Percentiles rank a stretch among this genome's conserved stretches.
Conservation (phyloP, 306 rosid species). For the Purshia tridentata region DNA sequence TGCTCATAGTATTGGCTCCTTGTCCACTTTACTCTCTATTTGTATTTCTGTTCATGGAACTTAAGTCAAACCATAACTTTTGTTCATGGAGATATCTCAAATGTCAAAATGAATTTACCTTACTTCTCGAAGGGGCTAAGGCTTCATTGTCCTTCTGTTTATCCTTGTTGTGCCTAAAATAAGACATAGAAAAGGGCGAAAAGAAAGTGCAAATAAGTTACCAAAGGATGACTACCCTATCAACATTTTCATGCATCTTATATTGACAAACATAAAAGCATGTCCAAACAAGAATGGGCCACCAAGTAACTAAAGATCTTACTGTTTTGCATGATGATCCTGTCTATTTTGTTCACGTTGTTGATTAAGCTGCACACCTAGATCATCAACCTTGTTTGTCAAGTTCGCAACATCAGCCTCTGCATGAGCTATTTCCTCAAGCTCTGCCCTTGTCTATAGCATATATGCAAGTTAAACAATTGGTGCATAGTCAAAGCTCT, state of each 20-base stretch:
- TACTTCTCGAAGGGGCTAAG: slow-evolving; percentile 45
- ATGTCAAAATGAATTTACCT: slow-evolving; percentile 50
- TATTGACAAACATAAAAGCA: slow-evolving; percentile 6
- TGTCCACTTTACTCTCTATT: too few species aligned
- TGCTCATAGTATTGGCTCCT: too few species aligned
- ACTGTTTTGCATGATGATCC: slow-evolving; percentile 46
- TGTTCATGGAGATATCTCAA: slow-evolving; percentile 14
- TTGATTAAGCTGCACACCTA: slow-evolving; percentile 56
- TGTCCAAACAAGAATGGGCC: slow-evolving; percentile 13
- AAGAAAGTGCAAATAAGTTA: slow-evolving; percentile 5
- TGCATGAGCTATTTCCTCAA: slow-evolving; percentile 59
- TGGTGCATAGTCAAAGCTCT: slow-evolving; percentile 26
- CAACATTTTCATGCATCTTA: background rate
- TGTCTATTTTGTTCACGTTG: slow-evolving; percentile 38
- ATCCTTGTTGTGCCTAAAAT: slow-evolving; percentile 46
- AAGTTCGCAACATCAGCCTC: slow-evolving; percentile 59
- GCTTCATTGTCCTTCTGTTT: slow-evolving; percentile 51
- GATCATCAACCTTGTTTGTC: slow-evolving; percentile 52
- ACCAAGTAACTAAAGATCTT: slow-evolving; percentile 33
- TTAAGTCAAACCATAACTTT: slow-evolving; percentile 9
- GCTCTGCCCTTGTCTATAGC: slow-evolving; percentile 65
- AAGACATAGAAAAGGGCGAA: slow-evolving; percentile 15
- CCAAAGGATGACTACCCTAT: background rate
- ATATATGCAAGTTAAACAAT: slow-evolving; percentile 27
- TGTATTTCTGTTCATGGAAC: too few species aligned